Conservation (phyloP, 805 yeast genomes). For the Jamesozyma spencerorum region DNA sequence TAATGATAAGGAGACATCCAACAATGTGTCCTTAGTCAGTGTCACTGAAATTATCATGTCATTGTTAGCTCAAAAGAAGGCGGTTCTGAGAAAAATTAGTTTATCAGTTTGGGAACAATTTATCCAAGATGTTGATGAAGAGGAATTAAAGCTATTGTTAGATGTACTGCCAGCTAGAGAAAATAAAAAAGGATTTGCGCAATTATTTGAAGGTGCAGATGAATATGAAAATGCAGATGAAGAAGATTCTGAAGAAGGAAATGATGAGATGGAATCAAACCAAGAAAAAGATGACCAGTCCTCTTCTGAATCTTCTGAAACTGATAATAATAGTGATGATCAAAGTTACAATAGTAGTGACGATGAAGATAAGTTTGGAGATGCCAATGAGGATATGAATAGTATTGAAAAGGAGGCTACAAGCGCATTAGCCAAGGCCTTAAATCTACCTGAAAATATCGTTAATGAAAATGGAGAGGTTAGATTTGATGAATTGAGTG, state of each 20-base stretch:
- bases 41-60: slow-evolving; percentile 52
- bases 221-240: slow-evolving; percentile 38
- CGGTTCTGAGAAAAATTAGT: slow-evolving; percentile 49
- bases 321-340: slow-evolving; percentile 29
- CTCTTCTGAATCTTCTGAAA: slow-evolving; percentile 30
- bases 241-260: slow-evolving; percentile 32
- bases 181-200: slow-evolving; percentile 70
- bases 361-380: slow-evolving; percentile 26
- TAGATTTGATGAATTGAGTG: slow-evolving; percentile 41
- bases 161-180: slow-evolving; percentile 60
- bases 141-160: slow-evolving; percentile 41
- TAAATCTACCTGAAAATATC: slow-evolving; percentile 50
- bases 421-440: slow-evolving; percentile 57
- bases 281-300: slow-evolving; percentile 27
- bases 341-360: slow-evolving; percentile 26
- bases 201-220: slow-evolving; percentile 59
- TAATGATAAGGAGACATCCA: slow-evolving; percentile 25
- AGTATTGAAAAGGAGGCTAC: slow-evolving; percentile 48
- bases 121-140: slow-evolving; percentile 35
- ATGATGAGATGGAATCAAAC: slow-evolving; percentile 28
- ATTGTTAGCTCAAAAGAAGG: slow-evolving; percentile 47
- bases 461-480: slow-evolving; percentile 37
- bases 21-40: slow-evolving; percentile 34
- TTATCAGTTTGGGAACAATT: slow-evolving; percentile 50
- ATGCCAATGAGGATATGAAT: slow-evolving; percentile 31